Evolutionary conservation across 2,329 filamentous ascomycete genomes (phyloP), one percentile per base, ranked within the genome.

Genomic region (Metarhizium anisopliae): DNA sequence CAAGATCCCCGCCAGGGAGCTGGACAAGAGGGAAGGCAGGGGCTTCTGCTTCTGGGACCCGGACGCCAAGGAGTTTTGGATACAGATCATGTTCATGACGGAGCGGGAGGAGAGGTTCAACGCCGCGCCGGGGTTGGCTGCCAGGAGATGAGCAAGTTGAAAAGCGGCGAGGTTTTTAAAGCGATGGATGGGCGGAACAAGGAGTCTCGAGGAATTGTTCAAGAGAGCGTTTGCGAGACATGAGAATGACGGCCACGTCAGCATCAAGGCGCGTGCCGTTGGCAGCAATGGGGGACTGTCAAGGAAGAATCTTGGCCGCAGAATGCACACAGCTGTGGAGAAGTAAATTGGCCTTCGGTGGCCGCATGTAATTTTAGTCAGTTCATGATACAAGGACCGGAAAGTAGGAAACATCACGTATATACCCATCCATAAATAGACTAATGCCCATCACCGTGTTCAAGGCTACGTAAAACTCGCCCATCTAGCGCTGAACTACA

Each of bases 11-110:
- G 90, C 92, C 5, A 80, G 90, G 58, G 94, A 97, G 77, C 85
- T 99, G 58, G 94, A 99, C 74, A 83, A 91, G 64, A 81, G 89
- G 29, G 91, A 95, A 62, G 92, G 89, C 56, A 82, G 86, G 66
- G 94, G 92, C 72, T 99, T 93, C 81, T 87, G 84, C 54, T 97
- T 92, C 85, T 99, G 92, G 78, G 94, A 99, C 73, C 86, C 87
- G 58, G 94, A 99, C 70, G 85, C 87, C 60, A 96, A 95, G 78
- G 93, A 97, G 76, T 99, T 95, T 69, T 97, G 91, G 90, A 83
- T 96, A 45, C 94, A 97, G 77, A 82, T 99, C 61, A 89, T 97
- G 78, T 99, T 97, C 75, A 94, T 96, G 82, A 97, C 94, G 43
- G 94, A 99, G 78, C 84, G 94, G 60, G 94, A 97, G 74, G 93